These are phyloP conservation scores for Talaromyces piceae DNA, from an alignment of 2,329 filamentous ascomycete genomes.

Conservation along the genomic window DNA sequence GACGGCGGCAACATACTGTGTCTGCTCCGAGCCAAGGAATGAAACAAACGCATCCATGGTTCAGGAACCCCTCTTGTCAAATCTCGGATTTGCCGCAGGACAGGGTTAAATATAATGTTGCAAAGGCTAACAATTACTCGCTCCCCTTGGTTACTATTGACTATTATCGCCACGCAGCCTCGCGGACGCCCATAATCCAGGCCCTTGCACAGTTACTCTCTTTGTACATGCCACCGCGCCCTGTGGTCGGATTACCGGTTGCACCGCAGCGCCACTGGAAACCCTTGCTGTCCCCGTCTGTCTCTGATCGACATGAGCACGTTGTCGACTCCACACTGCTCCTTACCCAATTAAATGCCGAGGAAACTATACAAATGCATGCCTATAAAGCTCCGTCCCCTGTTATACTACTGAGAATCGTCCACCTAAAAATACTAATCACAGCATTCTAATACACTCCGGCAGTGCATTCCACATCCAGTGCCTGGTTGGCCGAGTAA, in stretches of 20 bases:
- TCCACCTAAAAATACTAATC: no score
- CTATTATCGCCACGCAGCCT: no score
- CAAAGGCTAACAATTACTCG: no score
- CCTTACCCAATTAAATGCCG: not conserved
- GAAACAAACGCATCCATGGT: not conserved
- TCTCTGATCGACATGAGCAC: not conserved
- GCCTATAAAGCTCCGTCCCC: no score
- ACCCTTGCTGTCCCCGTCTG: not conserved
- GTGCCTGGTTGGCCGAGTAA: not conserved
- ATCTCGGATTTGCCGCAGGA: not conserved
- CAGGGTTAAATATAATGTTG: no score
- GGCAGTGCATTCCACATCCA: no score
- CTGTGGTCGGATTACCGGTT: no score
- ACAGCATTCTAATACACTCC: not conserved
- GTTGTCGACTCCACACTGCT: not conserved
- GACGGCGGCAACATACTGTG: not conserved
- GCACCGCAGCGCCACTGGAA: no score
- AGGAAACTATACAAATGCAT: not conserved
- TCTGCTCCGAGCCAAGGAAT: not conserved
- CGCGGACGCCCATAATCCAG: no score
- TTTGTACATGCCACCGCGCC: no score
- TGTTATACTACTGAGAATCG: no score
- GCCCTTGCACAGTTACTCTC: no score
- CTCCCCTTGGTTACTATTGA: not conserved
- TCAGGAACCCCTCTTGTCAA: not conserved